Conservation (phyloP, 1,284 basidiomycete genomes). For the Apiotrichum domesticum region DNA sequence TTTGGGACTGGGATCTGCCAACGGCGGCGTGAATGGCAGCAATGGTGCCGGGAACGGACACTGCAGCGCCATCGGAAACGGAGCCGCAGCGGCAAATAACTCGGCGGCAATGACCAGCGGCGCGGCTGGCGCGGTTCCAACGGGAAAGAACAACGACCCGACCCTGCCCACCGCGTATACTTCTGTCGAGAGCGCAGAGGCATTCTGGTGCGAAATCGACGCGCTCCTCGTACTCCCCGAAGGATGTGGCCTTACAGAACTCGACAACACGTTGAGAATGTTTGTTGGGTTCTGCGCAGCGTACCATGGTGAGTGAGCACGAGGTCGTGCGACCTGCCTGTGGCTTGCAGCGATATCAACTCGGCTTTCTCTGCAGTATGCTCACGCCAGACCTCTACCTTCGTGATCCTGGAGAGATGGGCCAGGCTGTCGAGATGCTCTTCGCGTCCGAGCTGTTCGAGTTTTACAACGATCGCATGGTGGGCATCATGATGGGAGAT, state of each 20-base stretch:
- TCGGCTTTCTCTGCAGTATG: not conserved
- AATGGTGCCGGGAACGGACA: not conserved
- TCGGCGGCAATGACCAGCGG: too few relatives aligned
- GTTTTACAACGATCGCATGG: conserved; percentile 84
- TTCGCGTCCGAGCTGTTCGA: conserved; percentile 75
- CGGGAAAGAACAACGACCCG: not conserved
- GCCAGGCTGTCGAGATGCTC: conserved; percentile 67
- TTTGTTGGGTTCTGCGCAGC: conserved; percentile 70
- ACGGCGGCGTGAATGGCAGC: not conserved
- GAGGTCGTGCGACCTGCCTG: not conserved
- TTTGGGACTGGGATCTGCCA: not conserved
- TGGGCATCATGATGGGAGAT: conserved; percentile 63
- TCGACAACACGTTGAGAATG: conserved; percentile 70
- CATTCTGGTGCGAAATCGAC: conserved; percentile 62
- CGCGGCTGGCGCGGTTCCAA: not conserved
- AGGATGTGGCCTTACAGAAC: conserved; percentile 60
- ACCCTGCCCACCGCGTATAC: not conserved
- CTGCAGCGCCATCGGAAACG: too few relatives aligned
- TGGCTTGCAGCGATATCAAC: too few relatives aligned
- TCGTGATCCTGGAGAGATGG: conserved; percentile 68
- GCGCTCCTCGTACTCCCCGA: conserved; percentile 65
- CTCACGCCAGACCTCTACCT: conserved; percentile 64
- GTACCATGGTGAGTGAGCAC: conserved; percentile 65
- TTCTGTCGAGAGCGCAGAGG: not conserved
- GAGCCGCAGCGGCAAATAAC: too few relatives aligned